Conservation (phyloP, 805 yeast species). For the Candida vaughaniae region DNA sequence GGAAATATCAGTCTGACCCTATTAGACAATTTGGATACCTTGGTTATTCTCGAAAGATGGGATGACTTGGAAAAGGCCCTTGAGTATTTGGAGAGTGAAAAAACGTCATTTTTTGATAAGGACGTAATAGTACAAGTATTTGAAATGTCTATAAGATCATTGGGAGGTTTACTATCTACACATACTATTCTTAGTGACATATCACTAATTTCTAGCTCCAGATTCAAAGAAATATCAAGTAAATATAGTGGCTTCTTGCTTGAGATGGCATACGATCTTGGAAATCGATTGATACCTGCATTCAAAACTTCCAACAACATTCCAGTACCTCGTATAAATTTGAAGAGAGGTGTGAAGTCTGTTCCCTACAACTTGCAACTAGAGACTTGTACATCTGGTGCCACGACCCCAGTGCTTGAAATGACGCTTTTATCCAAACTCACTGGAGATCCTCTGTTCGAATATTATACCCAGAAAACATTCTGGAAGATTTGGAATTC, state of each 20-base stretch:
- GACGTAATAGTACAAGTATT: conserved; percentile 83
- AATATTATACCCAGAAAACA: conserved; percentile 56
- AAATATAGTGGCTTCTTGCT: conserved; percentile 73
- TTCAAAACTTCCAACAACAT: conserved; percentile 62
- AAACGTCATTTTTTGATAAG: conserved; percentile 52
- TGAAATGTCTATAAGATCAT: conserved; percentile 76
- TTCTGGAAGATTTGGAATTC: conserved; percentile 71
- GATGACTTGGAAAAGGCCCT: conserved; percentile 45
- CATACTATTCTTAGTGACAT: conserved; percentile 52
- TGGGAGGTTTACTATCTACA: conserved; percentile 79
- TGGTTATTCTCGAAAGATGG: conserved; percentile 68
- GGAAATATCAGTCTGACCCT: conserved; percentile 82
- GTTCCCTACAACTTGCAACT: conserved; percentile 45
- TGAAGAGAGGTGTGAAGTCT: conserved; percentile 49
- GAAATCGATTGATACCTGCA: conserved; percentile 66
- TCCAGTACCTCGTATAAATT: conserved; percentile 79
- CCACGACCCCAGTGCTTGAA: conserved; percentile 79
- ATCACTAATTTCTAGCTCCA: conserved; percentile 6
- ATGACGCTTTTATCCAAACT: conserved; percentile 71
- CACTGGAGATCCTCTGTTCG: conserved; percentile 74
- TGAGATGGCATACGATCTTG: conserved; percentile 71
- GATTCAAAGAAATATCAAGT: conserved; percentile 34
- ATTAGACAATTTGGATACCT: conserved; percentile 76
- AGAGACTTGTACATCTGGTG: conserved; percentile 88
- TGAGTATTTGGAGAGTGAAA: conserved; percentile 28